Evolutionary conservation across 768 basidiomycete genomes (phyloP), one percentile per base, ranked within the genome.

Genomic region (Royoungia palumana): DNA sequence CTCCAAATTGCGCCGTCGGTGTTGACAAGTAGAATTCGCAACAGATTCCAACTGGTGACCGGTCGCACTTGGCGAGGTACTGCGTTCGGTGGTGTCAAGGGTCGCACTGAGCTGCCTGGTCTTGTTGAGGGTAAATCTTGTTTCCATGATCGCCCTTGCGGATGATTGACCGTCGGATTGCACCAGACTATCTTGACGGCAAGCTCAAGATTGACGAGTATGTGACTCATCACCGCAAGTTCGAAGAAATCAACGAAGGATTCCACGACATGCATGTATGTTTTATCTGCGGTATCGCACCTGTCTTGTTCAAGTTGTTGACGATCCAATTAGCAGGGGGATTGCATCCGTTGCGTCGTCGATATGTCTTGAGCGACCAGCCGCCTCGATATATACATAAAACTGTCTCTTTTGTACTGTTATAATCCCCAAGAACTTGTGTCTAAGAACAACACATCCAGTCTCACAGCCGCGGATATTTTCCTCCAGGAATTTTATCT

Each of bases 51-150:
- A 56, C 61, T 83, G 49, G 81, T 94, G 24, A 93, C 93, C 50
- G 93, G 92, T 41, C 83, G 94, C 43, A 87, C 83, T 39, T 98
- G 96, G 96, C 86, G 92, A 61, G 96, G 96, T 37, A 75, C 81
- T 30, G 96, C 96, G 3, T 99, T 98, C 62, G 96, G 96, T 47
- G 96, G 96, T 44, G 94, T 99, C 56, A 98, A 98, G 74, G 96
- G 95, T 30, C 82, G 96, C 49, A 93, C 94, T 16, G 95, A 98
- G 70, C 75, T 97, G 35, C 94, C 94, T 37, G 90, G 89, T 20
- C 82, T 97, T 28, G 94, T 97, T 8, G 84, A 94, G 68, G 90
- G 91, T 90, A 51, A 57, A 69, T 27, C 13, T 54, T 32, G 5
- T 45, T 24, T 27, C 36, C 34, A 4, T 10, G 6, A 32, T 17